Conservation (phyloP, 2,329 filamentous ascomycete genomes). For the Plenodomus biglobosus region DNA sequence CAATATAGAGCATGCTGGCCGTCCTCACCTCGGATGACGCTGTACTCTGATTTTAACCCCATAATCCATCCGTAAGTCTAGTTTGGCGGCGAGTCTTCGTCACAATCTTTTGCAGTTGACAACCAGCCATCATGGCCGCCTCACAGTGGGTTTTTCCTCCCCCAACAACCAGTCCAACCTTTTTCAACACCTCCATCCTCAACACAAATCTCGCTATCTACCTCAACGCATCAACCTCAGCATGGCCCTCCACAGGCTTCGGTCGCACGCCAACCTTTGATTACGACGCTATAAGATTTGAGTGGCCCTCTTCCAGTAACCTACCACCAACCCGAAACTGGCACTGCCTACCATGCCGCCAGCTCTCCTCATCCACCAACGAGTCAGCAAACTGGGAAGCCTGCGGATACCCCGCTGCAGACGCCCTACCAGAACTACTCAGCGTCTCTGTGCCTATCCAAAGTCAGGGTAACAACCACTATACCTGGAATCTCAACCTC, state of each 20-base stretch:
- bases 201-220: neutral
- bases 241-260: neutral
- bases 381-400: constrained; percentile 2
- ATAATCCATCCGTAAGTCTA: no score
- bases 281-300: neutral
- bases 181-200: neutral
- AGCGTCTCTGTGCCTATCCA: neutral
- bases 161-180: neutral
- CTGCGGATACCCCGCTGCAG: neutral
- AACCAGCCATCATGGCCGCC: neutral
- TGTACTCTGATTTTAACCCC: no score
- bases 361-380: neutral
- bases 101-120: neutral
- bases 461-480: neutral
- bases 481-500: neutral
- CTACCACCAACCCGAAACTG: neutral
- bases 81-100: no score
- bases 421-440: neutral
- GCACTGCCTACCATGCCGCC: constrained; percentile 1
- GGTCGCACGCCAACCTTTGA: neutral
- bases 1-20: no score
- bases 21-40: neutral
- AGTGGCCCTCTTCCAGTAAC: neutral
- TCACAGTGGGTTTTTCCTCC: constrained; percentile 1
- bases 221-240: neutral